Evolutionary conservation across 257 asterid genomes (phyloP), one percentile per base, ranked within the genome.

Genomic region (Solanum corneliomulleri): DNA sequence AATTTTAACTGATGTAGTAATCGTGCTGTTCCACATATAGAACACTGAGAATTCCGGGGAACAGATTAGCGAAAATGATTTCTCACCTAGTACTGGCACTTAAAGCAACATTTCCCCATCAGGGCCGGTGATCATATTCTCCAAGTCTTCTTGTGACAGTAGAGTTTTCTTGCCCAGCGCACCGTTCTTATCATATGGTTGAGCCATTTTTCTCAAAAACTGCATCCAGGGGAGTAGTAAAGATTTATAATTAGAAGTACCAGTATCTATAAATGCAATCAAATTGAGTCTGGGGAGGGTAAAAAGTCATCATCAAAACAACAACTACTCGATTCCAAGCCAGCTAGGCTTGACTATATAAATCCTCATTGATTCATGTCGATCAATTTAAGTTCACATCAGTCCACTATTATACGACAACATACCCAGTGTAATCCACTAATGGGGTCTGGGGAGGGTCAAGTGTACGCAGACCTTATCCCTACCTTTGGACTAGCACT

Each of bases 141-240:
- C 98, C 93, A 97, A 83, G 89, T 97, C 99, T 85, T 96, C 93
- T 89, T 95, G 98, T 9, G 98, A 94, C 70, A 97, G 89, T 75
- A 97, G 97, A 86, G 98, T 95, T 87, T 86, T 97, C 90, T 94
- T 94, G 47, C 98, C 99, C 93, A 93, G 69, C 3, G 96, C 94
- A 39, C 98, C 99, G 3, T 90, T 97, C 88, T 92, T 97, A 78
- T 97, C 98, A 69, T 97, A 97, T 9, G 99, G 99, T 92, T 97
- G 99, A 66, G 98, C 99, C 99, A 97, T 96, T 93, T 94, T 95
- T 91, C 94, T 92, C 86, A 97, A 89, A 90, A 97, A 97, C 99
- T 96, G 95, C 92, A 89, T 41, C 33, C 6, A 66, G 13, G 52
- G 33, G 56, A 86, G 25, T 83, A 58, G 13, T 41, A 45, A 39